Percentiles rank a stretch among this genome's conserved stretches.
phyloP scores from a whole-genome alignment of 495 filamentous ascomycete species.

The Talaromyces ruber region DNA sequence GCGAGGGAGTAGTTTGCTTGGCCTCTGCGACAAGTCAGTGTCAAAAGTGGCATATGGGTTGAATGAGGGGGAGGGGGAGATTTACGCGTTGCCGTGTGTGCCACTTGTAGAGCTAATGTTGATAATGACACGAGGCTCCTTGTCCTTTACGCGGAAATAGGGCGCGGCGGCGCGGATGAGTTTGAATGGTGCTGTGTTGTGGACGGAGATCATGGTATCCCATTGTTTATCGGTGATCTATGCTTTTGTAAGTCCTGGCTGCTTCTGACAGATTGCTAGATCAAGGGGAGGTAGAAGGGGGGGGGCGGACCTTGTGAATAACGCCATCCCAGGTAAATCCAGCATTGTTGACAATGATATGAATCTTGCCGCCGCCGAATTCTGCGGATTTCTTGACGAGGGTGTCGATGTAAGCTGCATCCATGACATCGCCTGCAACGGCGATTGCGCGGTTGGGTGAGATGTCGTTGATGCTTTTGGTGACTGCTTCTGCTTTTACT shows the following conservation, averaged over 20 bases:
- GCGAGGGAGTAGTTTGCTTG: slow-evolving; percentile 80
- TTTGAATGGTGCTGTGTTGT: slow-evolving; percentile 76
- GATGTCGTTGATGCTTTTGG: slow-evolving; percentile 53
- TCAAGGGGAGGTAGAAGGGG: no score
- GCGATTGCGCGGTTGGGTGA: slow-evolving; percentile 56
- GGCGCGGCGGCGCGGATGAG: slow-evolving; percentile 70
- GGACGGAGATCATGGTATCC: slow-evolving; percentile 74
- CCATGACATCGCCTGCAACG: slow-evolving; percentile 64
- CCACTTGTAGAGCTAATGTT: slow-evolving; percentile 76
- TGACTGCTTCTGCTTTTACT: slow-evolving; percentile 58
- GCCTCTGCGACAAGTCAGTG: slow-evolving; percentile 30
- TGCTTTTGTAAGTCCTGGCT: no score
- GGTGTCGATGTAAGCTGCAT: slow-evolving; percentile 53
- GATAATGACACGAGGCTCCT: slow-evolving; percentile 67
- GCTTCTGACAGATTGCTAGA: no score
- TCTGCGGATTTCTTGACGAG: slow-evolving; percentile 67
- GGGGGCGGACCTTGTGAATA: slow-evolving; percentile 61
- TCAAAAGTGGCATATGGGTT: neutral
- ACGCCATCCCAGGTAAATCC: slow-evolving; percentile 88
- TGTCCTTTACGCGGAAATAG: slow-evolving; percentile 80
- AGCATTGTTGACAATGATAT: slow-evolving; percentile 83
- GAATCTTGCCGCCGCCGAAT: slow-evolving; percentile 78
- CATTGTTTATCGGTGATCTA: slow-evolving; percentile 86
- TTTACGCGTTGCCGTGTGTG: slow-evolving; percentile 69
- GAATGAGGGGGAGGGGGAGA: slow-evolving; percentile 1